These are phyloP conservation scores for Hypoxylon rubiginosum DNA, from an alignment of 2,329 filamentous ascomycete genomes.

Conservation along the genomic window DNA sequence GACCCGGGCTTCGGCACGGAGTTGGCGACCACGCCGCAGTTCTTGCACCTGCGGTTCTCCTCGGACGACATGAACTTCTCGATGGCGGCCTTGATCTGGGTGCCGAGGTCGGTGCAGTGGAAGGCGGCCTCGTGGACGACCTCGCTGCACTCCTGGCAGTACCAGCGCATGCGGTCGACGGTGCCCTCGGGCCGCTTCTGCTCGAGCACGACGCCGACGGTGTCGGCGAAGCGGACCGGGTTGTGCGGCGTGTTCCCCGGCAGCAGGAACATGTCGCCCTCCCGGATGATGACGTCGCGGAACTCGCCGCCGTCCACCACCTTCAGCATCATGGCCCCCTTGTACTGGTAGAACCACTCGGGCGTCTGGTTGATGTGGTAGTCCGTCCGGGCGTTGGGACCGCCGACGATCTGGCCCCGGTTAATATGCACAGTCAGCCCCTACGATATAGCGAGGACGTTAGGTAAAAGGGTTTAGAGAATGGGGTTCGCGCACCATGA, in stretches of 20 bases:
- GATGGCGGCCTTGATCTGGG: constrained; percentile 93
- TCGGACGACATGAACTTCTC: constrained; percentile 78
- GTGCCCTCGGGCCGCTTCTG: constrained; percentile 79
- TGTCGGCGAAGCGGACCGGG: constrained; percentile 91
- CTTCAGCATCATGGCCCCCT: constrained; percentile 92
- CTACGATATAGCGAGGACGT: not conserved
- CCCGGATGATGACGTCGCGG: constrained; percentile 87
- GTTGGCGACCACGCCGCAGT: constrained; percentile 82
- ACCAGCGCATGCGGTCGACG: constrained; percentile 89
- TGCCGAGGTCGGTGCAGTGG: constrained; percentile 89
- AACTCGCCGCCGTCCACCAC: constrained; percentile 82
- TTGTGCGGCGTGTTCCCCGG: constrained; percentile 97
- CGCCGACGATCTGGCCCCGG: constrained; percentile 81
- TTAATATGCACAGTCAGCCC: constrained; percentile 18
- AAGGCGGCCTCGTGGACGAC: constrained; percentile 90
- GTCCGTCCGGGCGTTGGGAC: constrained; percentile 94
- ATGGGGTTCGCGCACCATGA: constrained; percentile 71
- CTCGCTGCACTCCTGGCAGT: constrained; percentile 78
- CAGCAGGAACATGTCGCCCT: constrained; percentile 94
- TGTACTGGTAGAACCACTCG: constrained; percentile 98
- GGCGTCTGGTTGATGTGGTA: constrained; percentile 98
- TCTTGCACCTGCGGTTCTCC: constrained; percentile 78
- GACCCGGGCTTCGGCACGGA: constrained; percentile 73
- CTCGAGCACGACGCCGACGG: constrained; percentile 94
- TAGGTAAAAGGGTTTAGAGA: constrained; percentile 9